phyloP scores from a whole-genome alignment of 2,329 filamentous ascomycete genomes.

The Sphaerulina vaccinii region DNA sequence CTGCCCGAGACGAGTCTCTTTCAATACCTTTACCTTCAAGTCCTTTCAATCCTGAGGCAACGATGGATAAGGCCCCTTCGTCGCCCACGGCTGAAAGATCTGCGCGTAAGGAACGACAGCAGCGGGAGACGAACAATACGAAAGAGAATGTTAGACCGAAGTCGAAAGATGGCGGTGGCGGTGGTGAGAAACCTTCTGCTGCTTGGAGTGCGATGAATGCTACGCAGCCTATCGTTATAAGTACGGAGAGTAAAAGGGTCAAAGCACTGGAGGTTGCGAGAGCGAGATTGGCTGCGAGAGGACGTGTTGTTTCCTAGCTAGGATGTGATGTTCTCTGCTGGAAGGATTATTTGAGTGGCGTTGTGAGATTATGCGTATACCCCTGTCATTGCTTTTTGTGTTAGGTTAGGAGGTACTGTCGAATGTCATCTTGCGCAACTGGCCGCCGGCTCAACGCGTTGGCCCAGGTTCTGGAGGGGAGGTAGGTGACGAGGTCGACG shows the following conservation, averaged over 20 bases:
- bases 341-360: too few relatives aligned
- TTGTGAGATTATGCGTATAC: too few relatives aligned
- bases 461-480: too few relatives aligned
- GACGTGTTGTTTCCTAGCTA: slow-evolving; percentile 28
- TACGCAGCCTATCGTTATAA: neutral
- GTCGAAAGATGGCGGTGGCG: slow-evolving; percentile 17
- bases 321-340: too few relatives aligned
- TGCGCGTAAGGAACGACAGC: slow-evolving; percentile 12
- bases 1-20: slow-evolving; percentile 7
- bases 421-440: too few relatives aligned
- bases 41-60: slow-evolving; percentile 9
- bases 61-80: slow-evolving; percentile 1
- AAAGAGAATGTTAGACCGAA: slow-evolving; percentile 28
- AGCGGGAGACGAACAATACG: slow-evolving; percentile 1
- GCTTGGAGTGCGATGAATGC: slow-evolving; percentile 33
- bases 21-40: slow-evolving; percentile 11
- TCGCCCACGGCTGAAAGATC: slow-evolving; percentile 15
- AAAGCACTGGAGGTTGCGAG: slow-evolving; percentile 27
- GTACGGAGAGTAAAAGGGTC: slow-evolving; percentile 11
- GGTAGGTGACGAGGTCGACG: too few relatives aligned
- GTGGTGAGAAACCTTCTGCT: slow-evolving; percentile 26
- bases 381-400: too few relatives aligned
- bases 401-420: too few relatives aligned
- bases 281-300: slow-evolving; percentile 28
- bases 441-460: too few relatives aligned